Base-by-base conservation (phyloP, 2,329 filamentous ascomycete genomes). In the Xylaria sp. region DNA sequence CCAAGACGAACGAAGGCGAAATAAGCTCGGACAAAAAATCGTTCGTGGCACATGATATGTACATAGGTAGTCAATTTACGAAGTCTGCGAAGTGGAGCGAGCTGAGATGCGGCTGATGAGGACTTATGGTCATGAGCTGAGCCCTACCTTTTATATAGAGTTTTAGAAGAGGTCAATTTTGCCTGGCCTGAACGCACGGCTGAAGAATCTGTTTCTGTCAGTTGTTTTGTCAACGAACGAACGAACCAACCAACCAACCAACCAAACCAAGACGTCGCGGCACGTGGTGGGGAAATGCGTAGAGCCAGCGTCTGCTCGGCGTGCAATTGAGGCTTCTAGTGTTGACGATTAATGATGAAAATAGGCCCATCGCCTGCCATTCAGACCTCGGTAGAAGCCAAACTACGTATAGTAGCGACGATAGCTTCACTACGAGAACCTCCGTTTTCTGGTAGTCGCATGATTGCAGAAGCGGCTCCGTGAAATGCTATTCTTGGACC, bases 401-500 rank as follows among this genome's bases (percentile, higher is more conserved):
- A 28, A 2, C 28, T 28, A 28, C 28, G 37, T 34, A 18, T 20
- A n/a, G n/a, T n/a, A 41, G 18, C 15, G 25, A 2, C 9, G 20
- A 46, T 44, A 57, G 31, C 7, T 57, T 44, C 56, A n/a, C 15
- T 39, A 39, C 28, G 39, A 20, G 13, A 46, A 54, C 12, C 2
- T 39, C 25, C 8, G 46, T 44, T 52, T 46, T 65, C 39, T 61
- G 15, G 6, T 37, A 54, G n/a, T 44, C 59, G 39, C 39, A 39
- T 65, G 48, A 34, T 61, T 31, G 9, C 20, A 25, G 34, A 51
- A 20, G 50, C 18, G 37, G 50, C n/a, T 37, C 39, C 34, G 20
- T 48, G 37, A 48, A 37, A 25, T 60, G 28, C 67, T 69, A 69
- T 67, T 69, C 64, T 69, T 69, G 55, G 67, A 66, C 60, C 31